Base-by-base conservation (phyloP, 2,329 filamentous ascomycete species). In the Aspergillus sp. region DNA sequence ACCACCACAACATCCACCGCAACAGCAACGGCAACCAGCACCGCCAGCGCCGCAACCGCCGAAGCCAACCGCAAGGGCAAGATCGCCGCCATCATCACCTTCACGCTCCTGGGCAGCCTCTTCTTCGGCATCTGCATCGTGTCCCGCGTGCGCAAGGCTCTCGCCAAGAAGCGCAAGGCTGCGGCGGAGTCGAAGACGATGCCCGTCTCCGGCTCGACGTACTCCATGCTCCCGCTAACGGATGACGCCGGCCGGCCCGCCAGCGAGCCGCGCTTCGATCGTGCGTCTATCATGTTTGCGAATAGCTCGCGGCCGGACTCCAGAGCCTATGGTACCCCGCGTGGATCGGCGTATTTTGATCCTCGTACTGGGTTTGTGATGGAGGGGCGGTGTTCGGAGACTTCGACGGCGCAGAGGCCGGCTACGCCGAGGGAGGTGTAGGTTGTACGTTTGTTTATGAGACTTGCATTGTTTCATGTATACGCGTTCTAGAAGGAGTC, bases 51-150 rank as follows among this genome's bases (percentile, higher is more conserved):
- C 34, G 34, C 21, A 9, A 19, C 25, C 20, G 34, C 34, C 11
- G 34, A 48, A n/a, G 21, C 20, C 19, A 48, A 48, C 34, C 46
- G 25, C 46, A 48, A 48, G 10, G 46, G 46, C 11, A 48, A 40
- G 46, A 23, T 48, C 13, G 46, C 46, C 32, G 46, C 46, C 17
- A 48, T 48, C 21, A 34, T 20, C 19, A 25, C 29, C 34, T 36
- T 36, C 34, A 48, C 13, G 13, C 11, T 48, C 14, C 31, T 48
- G 10, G 34, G 32, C 34, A 17, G 19, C 21, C n/a, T 48, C 19
- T 48, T 48, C 46, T 13, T 48, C 34, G 46, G 46, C 32, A 48
- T 36, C 5, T 40, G 34, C 21, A 36, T 36, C 31, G 20, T 31
- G 16, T 36, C 20, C 14, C 34, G 45, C 16, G 29, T 47, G 17